Evolutionary conservation across 1,139 yeast species (phyloP), one percentile per base, ranked within the genome.

Genomic region (Yamadazyma mexicana): DNA sequence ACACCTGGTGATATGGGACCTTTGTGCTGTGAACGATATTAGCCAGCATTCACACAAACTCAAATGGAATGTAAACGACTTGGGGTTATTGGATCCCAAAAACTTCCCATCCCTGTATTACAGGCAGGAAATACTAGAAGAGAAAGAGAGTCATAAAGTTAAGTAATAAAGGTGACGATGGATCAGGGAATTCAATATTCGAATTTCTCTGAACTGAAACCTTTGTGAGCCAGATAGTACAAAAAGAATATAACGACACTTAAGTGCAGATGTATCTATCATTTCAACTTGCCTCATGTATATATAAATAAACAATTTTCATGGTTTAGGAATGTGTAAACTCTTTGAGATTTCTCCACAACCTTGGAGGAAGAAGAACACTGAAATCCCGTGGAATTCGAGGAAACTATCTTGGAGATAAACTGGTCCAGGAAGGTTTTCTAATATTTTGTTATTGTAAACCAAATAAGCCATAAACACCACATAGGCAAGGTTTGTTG

Each of bases 261-360:
- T n/a, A n/a, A n/a, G n/a, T n/a, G n/a, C n/a, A n/a, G n/a, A n/a
- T n/a, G n/a, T n/a, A n/a, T n/a, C n/a, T n/a, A n/a, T n/a, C 5
- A 20, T 20, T 20, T 8, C 5, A 20, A 20, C 8, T 20, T 20
- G 22, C 22, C 22, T 20, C 29, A 26, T 26, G 29, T 26, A 26
- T 12, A 26, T 26, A 26, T 8, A 26, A 26, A 4, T 8, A n/a
- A 26, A 20, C 8, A 20, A 20, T 24, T 6, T 17, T 31, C 67
- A 88, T 48, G 91, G 87, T 62, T 92, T 92, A 46, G 98, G 98
- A 51, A 92, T 86, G 57, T 84, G 86, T 50, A 92, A 75, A 42
- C 92, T 83, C 70, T 92, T 92, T 44, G 95, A 84, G 46, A 92
- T 87, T 81, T 91, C 89, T 39, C 88, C 87, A 62, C 92, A 85